Base-by-base conservation (phyloP, 139 green algal species). In the Diplosphaera chodatii region DNA sequence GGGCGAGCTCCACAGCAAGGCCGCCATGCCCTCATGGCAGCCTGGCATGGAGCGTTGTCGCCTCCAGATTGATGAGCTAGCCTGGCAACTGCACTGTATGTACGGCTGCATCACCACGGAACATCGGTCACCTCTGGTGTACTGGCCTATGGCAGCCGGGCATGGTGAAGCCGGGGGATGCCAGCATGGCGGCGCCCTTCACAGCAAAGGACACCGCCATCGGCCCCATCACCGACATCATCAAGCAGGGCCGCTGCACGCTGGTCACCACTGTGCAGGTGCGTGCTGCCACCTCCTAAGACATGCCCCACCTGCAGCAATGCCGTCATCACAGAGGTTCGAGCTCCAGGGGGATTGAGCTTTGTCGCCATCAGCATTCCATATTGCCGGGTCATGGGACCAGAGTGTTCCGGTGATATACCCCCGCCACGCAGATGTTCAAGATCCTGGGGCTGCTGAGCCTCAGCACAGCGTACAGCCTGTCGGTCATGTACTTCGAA, bases 341-440 rank as follows among this genome's bases (percentile, higher is more conserved):
- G n/a, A n/a, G n/a, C n/a, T n/a, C n/a, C n/a, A n/a, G n/a, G n/a
- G n/a, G n/a, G n/a, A n/a, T n/a, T n/a, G n/a, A n/a, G n/a, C n/a
- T n/a, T n/a, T n/a, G n/a, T n/a, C n/a, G n/a, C n/a, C n/a, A n/a
- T n/a, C n/a, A n/a, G n/a, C n/a, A n/a, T n/a, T n/a, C n/a, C n/a
- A n/a, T n/a, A n/a, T n/a, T n/a, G n/a, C n/a, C n/a, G n/a, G n/a
- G n/a, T n/a, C n/a, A n/a, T n/a, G n/a, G n/a, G n/a, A n/a, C n/a
- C n/a, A n/a, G n/a, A n/a, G n/a, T n/a, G n/a, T n/a, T n/a, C n/a
- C n/a, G n/a, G n/a, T n/a, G n/a, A n/a, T n/a, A n/a, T n/a, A n/a
- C n/a, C n/a, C n/a, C n/a, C n/a, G n/a, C n/a, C n/a, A n/a, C 10
- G 37, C 37, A 99, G 90, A 99, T 99, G 95, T 99, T 99, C 85